phyloP scores from a whole-genome alignment of 106 monocot species.

The Apostasia shenzhenica region DNA sequence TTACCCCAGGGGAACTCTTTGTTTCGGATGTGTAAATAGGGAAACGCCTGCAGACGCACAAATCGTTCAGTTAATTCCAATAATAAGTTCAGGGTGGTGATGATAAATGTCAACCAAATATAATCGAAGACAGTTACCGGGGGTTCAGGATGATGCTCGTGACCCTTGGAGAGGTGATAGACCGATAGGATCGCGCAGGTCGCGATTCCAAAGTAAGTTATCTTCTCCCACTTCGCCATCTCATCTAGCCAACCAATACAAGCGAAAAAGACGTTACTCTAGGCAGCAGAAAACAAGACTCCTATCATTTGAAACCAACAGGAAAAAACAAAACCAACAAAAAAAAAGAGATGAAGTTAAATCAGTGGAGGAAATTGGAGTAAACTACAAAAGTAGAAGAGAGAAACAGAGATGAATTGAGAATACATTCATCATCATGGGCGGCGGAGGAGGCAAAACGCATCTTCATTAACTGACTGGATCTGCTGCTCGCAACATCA shows the following conservation, averaged over 20 bases:
- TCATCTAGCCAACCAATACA: conserved; percentile 30
- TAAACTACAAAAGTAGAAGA: background rate
- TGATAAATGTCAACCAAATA: background rate
- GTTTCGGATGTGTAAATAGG: conserved; percentile 75
- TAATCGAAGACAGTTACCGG: conserved; percentile 26
- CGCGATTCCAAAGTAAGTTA: conserved; percentile 58
- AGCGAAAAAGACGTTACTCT: background rate
- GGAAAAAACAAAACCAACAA: background rate
- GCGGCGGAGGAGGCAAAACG: background rate
- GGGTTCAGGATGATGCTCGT: conserved; percentile 43
- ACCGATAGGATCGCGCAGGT: conserved; percentile 36
- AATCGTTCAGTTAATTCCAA: background rate
- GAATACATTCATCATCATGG: conserved; percentile 8
- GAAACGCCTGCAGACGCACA: conserved; percentile 34
- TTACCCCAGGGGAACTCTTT: conserved; percentile 84
- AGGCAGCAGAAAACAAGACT: background rate
- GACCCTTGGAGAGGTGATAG: conserved; percentile 60
- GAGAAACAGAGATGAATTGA: background rate
- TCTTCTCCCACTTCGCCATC: conserved; percentile 79
- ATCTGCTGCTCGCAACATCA: background rate
- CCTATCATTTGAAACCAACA: background rate
- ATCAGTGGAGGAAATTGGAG: background rate
- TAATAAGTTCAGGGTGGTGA: background rate
- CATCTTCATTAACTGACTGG: background rate
- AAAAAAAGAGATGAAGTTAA: background rate